Evolutionary conservation across 169 alveolate genomes (phyloP), one percentile per base, ranked within the genome.

Genomic region (Plasmodium gonderi): DNA sequence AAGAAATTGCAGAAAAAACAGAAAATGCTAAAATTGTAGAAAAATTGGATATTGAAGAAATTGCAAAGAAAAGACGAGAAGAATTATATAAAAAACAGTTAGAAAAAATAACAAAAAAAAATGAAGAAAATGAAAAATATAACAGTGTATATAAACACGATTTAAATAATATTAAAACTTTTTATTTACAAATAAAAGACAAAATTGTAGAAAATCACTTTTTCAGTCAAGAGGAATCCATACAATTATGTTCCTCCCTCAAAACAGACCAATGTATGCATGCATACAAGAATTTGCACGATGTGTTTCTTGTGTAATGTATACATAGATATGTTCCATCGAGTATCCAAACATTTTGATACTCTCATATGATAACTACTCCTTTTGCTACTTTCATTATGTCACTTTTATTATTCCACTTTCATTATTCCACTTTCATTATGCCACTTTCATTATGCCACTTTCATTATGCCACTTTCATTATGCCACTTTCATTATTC

Each of bases 11-110:
- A 6, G 94, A 89, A 89, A 75, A 89, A 76, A 89, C 90, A 20
- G 94, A 89, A 89, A 89, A 89, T 77, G 94, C 90, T 11, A 89
- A 89, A 65, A 89, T 89, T 65, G 80, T 78, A n/a, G 94, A 89
- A 44, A 89, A 77, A 65, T n/a, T 45, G 68, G 94, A 89, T 47
- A 77, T 76, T 2, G 94, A 89, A 68, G 94, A 89, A 89, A 45
- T 76, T 11, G 44, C 90, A 1, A 89, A 76, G 49, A 89, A 78
- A 68, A 89, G 51, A 23, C 65, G 82, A 77, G 90, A 89, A 77
- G 94, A 89, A 45, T 9, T 89, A 9, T 78, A 89, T 33, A 68
- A 65, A 89, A 78, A 76, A 47, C 94, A 89, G 20, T 36, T 89
- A 33, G 90, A 89, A 17, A 89, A 89, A 89, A 89, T 89, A 8